Evolutionary conservation across 2,329 filamentous ascomycete genomes (phyloP).

Genomic region (Metarhizium robertsii): DNA sequence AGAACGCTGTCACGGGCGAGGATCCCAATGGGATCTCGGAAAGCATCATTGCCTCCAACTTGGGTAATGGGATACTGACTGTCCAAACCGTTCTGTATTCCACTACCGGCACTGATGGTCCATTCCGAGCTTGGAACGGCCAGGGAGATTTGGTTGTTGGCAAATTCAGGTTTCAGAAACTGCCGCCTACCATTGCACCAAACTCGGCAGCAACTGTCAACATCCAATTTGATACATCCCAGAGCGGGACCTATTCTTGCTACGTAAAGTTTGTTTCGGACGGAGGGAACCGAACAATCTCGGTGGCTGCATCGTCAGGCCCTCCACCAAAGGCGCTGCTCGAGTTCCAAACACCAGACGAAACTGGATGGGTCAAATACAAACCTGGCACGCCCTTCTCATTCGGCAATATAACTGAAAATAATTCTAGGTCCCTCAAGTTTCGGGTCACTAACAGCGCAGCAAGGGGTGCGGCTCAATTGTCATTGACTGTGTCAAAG

Average conservation of each 20-base stretch:
- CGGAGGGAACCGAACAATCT: slow-evolving; percentile 39
- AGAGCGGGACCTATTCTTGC: slow-evolving; percentile 36
- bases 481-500: slow-evolving; percentile 51
- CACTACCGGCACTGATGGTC: slow-evolving; percentile 30
- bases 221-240: slow-evolving; percentile 37
- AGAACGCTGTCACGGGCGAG: slow-evolving; percentile 35
- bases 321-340: slow-evolving; percentile 38
- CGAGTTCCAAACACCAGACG: slow-evolving; percentile 45
- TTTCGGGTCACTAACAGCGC: slow-evolving; percentile 46
- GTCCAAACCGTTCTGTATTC: slow-evolving; percentile 37
- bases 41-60: slow-evolving; percentile 38
- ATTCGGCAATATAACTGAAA: slow-evolving; percentile 47
- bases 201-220: slow-evolving; percentile 29
- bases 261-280: slow-evolving; percentile 37
- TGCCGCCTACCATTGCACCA: slow-evolving; percentile 35
- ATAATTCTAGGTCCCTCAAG: slow-evolving; percentile 34
- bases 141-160: slow-evolving; percentile 30
- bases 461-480: slow-evolving; percentile 30
- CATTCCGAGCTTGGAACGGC: slow-evolving; percentile 29
- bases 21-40: slow-evolving; percentile 28
- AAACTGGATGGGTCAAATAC: slow-evolving; percentile 39
- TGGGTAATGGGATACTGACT: slow-evolving; percentile 35
- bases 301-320: slow-evolving; percentile 39
- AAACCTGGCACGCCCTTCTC: slow-evolving; percentile 33
- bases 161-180: slow-evolving; percentile 36